Evolutionary conservation across 768 basidiomycete genomes (phyloP), one percentile per base, ranked within the genome.

Genomic region (Tephrocybe sp.): DNA sequence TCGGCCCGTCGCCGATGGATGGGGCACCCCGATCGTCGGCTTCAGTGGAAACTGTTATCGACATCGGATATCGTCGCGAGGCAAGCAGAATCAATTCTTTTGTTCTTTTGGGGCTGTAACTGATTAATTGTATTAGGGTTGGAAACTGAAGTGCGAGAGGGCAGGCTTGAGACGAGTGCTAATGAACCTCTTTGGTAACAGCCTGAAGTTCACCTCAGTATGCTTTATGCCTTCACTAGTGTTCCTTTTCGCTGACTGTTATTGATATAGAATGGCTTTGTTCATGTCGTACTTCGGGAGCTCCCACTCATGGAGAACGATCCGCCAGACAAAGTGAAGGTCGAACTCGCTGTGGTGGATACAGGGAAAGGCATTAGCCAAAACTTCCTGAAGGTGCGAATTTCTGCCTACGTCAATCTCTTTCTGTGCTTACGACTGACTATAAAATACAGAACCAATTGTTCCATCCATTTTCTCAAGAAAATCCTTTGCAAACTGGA

Each of bases 381-480:
- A 57, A 86, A 89, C 51, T 97, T 97, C 67, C 71, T 95, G 51
- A 91, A 92, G 80, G 90, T 87, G 51, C 41, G 60, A 57, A 19
- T 15, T 13, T 7, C 11, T 29, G 27, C 5, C 11, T 12, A 1
- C 16, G 11, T 25, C 12, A 36, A 27, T 48, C 23, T 38, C 2
- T 33, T 54, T 41, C 31, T 39, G 34, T 46, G 50, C 24, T 40
- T 43, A 22, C 33, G 44, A 34, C 41, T 10, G 9, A 16, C 1
- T n/a, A n/a, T n/a, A n/a, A n/a, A 36, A 5, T 22, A 50, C 56
- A 89, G 88, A 93, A 97, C 58, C 91, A 94, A 69, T 74, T 97
- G 4, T 97, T 97, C 72, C 94, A 95, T 58, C 94, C 94, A 0
- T 97, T 97, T 69, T 93, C 93, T 1, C 94, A 97, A 71, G 94